Conservation (phyloP, 2,329 filamentous ascomycete species). For the Aspergillus aculeatus region DNA sequence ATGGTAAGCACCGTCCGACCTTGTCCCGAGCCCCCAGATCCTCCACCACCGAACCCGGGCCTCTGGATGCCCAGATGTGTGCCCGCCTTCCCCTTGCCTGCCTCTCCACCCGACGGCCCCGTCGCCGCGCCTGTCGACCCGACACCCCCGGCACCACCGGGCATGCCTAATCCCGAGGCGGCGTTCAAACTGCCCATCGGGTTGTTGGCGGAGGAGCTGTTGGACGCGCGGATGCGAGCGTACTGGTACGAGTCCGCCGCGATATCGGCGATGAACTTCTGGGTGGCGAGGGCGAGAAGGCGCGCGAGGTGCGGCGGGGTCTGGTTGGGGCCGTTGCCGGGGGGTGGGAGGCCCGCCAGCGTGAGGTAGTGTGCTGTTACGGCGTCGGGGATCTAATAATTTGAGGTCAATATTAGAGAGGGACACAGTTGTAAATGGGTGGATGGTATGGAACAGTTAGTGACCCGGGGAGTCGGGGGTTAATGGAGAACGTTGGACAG, state of each 20-base stretch:
- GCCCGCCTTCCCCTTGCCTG: conserved; percentile 49
- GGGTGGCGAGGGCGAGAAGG: conserved; percentile 92
- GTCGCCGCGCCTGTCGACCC: conserved; percentile 51
- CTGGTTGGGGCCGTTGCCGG: conserved; percentile 75
- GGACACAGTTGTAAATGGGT: too few relatives aligned
- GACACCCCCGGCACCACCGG: conserved; percentile 55
- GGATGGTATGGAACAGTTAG: too few relatives aligned
- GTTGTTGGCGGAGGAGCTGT: conserved; percentile 81
- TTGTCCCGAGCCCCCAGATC: conserved; percentile 76
- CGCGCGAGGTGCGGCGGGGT: conserved; percentile 79
- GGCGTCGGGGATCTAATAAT: conserved; percentile 81
- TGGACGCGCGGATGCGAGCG: conserved; percentile 89
- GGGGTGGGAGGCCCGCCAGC: conserved; percentile 87
- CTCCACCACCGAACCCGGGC: conserved; percentile 80
- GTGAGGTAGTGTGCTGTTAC: conserved; percentile 98
- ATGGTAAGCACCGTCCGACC: conserved; percentile 94
- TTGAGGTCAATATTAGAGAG: neutral
- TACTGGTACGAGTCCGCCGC: conserved; percentile 98
- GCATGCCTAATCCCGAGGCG: conserved; percentile 54
- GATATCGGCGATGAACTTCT: conserved; percentile 98
- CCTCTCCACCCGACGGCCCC: conserved; percentile 49
- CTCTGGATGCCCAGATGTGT: conserved; percentile 70
- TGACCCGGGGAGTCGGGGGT: too few relatives aligned
- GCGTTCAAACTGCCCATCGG: conserved; percentile 84
- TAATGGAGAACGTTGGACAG: too few relatives aligned